These are phyloP conservation scores for Hortaea werneckii DNA, from an alignment of 2,329 filamentous ascomycete species.

Conservation along the genomic window DNA sequence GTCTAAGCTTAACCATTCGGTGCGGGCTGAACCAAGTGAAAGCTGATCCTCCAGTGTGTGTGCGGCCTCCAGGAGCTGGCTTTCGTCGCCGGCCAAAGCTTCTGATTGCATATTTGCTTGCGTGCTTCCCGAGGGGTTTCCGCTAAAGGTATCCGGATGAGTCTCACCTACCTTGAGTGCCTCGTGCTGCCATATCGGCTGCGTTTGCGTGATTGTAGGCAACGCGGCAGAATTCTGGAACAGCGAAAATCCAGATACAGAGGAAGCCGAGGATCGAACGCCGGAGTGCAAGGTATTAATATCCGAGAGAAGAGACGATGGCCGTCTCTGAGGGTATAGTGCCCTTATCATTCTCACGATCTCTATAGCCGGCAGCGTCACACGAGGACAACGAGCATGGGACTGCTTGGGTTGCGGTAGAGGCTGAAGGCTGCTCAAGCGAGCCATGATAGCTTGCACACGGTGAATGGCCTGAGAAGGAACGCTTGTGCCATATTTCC, in stretches of 20 bases:
- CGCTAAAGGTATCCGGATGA: too few species aligned
- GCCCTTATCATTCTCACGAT: conserved; percentile 71
- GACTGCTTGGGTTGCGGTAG: neutral
- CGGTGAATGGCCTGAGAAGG: conserved; percentile 55
- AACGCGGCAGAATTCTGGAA: conserved; percentile 29
- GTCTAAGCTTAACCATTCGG: too few species aligned
- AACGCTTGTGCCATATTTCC: conserved; percentile 52
- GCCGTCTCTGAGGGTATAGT: conserved; percentile 66
- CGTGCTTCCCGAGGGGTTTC: too few species aligned
- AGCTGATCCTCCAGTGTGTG: too few species aligned
- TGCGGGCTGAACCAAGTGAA: too few species aligned
- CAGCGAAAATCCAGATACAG: conserved; percentile 39
- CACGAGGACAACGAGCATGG: too few species aligned
- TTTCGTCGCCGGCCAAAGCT: too few species aligned
- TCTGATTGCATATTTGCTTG: too few species aligned
- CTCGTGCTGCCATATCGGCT: neutral
- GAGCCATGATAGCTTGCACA: conserved; percentile 59
- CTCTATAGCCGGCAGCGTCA: conserved; percentile 58
- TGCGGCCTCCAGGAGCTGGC: too few species aligned
- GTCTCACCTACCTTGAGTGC: neutral
- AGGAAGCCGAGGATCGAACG: conserved; percentile 38
- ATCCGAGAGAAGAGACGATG: conserved; percentile 45
- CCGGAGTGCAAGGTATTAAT: conserved; percentile 39
- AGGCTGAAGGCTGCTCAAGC: conserved; percentile 40
- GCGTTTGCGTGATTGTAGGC: conserved; percentile 2